Percentiles rank a stretch among this genome's conserved stretches.
These are phyloP conservation scores for Pseudogymnoascus sp. DNA, from an alignment of 2,329 filamentous ascomycete genomes.

Conservation along the genomic window DNA sequence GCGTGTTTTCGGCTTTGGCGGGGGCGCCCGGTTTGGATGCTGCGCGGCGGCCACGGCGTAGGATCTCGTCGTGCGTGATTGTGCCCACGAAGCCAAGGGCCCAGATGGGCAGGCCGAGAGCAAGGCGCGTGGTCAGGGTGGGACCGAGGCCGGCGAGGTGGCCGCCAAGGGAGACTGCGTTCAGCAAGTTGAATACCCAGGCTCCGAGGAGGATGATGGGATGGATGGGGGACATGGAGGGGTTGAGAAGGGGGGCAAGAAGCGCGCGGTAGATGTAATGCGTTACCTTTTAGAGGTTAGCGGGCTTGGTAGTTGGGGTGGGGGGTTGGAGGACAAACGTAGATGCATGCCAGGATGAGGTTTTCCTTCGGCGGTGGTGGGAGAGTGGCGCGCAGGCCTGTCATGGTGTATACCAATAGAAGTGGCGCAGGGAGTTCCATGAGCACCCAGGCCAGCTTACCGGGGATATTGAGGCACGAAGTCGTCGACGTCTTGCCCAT, in stretches of 20 bases:
- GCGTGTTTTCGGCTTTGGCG: conserved; percentile 39
- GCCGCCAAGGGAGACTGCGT: conserved; percentile 66
- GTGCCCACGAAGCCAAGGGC: conserved; percentile 68
- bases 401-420: conserved; percentile 71
- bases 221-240: conserved; percentile 89
- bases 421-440: conserved; percentile 80
- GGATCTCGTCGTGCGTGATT: conserved; percentile 80
- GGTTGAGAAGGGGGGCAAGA: conserved; percentile 71
- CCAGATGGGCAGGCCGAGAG: conserved; percentile 65
- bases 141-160: conserved; percentile 74
- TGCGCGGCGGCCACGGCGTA: conserved; percentile 74
- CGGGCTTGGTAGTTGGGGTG: background rate
- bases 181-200: conserved; percentile 67
- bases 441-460: conserved; percentile 74
- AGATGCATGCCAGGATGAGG: conserved; percentile 63
- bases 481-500: conserved; percentile 82
- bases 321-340: conserved; percentile 28
- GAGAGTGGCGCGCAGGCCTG: conserved; percentile 51
- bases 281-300: conserved; percentile 42
- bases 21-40: conserved; percentile 40
- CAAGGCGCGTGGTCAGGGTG: conserved; percentile 42
- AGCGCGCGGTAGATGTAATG: conserved; percentile 91
- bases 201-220: conserved; percentile 55
- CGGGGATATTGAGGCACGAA: conserved; percentile 75
- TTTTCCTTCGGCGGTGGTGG: conserved; percentile 64